Conservation (phyloP, 352 stramenopile genomes). For the Phytophthora crassamura region DNA sequence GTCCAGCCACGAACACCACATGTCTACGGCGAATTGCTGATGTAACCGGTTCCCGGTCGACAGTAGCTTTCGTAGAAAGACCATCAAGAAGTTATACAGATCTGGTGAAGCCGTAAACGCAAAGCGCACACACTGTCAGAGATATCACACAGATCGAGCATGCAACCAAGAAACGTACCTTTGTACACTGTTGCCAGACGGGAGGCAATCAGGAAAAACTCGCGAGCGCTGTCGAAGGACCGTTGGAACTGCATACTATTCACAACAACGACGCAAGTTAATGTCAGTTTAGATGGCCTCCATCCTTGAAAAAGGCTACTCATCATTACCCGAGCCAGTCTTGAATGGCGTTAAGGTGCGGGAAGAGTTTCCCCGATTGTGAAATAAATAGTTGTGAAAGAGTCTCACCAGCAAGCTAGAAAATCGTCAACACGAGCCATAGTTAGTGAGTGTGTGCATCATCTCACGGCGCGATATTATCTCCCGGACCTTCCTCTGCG, state of each 20-base stretch:
- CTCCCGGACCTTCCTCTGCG: conserved; percentile 36
- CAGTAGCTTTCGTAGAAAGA: conserved; percentile 81
- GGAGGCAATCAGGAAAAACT: conserved; percentile 58
- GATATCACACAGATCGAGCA: too few relatives aligned
- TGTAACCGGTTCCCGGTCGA: conserved; percentile 52
- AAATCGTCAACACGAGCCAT: neutral
- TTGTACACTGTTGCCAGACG: conserved; percentile 49
- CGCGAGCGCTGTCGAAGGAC: conserved; percentile 43
- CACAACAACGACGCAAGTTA: neutral
- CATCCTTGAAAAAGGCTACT: neutral
- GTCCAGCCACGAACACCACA: conserved; percentile 79
- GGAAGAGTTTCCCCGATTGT: conserved; percentile 40
- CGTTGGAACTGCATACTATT: conserved; percentile 57
- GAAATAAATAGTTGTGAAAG: conserved; percentile 60
- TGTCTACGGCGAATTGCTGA: conserved; percentile 66
- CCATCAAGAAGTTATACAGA: conserved; percentile 84
- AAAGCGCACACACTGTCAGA: neutral
- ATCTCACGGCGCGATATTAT: neutral
- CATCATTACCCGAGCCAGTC: conserved; percentile 67
- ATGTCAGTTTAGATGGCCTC: conserved; percentile 1
- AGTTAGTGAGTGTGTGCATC: neutral
- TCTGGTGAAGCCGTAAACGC: conserved; percentile 39
- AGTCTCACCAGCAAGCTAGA: conserved; percentile 34
- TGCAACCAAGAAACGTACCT: conserved; percentile 30
- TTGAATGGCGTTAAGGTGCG: conserved; percentile 63